Percentiles rank a stretch among this genome's conserved stretches.
These are phyloP conservation scores for Aureobasidium sp. DNA, from an alignment of 2,329 filamentous ascomycete species.

Conservation along the genomic window DNA sequence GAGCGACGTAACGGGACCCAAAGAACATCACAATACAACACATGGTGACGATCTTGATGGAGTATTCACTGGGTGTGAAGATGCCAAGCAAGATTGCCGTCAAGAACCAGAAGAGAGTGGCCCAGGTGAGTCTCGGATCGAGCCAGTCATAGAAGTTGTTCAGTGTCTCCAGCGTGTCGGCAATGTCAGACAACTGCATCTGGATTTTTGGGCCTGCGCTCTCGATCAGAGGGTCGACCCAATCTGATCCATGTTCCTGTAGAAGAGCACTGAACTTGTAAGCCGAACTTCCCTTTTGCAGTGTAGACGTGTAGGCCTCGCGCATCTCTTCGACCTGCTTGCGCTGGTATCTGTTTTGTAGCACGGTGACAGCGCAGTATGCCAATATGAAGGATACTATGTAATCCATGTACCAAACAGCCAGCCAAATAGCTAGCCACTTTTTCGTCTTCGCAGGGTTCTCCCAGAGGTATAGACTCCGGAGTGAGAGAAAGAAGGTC, in stretches of 20 bases:
- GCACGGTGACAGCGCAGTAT: conserved; percentile 27
- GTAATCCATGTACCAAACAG: conserved; percentile 30
- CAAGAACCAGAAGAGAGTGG: conserved; percentile 26
- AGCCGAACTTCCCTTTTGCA: conserved; percentile 23
- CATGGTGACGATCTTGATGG: conserved; percentile 28
- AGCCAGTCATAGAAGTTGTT: conserved; percentile 31
- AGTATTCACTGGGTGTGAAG: conserved; percentile 26
- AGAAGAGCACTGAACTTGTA: conserved; percentile 30
- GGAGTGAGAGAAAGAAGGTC: conserved; percentile 28
- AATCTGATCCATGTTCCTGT: conserved; percentile 28
- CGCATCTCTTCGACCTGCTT: conserved; percentile 24
- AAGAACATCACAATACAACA: conserved; percentile 28
- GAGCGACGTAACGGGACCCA: conserved; percentile 27
- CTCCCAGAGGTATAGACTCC: conserved; percentile 32
- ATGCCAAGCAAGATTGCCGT: conserved; percentile 24
- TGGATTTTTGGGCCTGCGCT: conserved; percentile 29
- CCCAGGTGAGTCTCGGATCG: conserved; percentile 24
- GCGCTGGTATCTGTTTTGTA: conserved; percentile 23
- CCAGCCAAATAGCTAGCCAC: conserved; percentile 28
- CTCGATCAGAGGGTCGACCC: conserved; percentile 30
- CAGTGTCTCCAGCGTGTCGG: conserved; percentile 29
- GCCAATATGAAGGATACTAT: conserved; percentile 27
- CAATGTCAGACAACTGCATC: conserved; percentile 29
- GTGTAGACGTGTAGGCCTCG: conserved; percentile 24
- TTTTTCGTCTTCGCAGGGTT: conserved; percentile 24